Conservation (phyloP, 1,139 yeast species). For the Lodderomyces beijingensis region DNA sequence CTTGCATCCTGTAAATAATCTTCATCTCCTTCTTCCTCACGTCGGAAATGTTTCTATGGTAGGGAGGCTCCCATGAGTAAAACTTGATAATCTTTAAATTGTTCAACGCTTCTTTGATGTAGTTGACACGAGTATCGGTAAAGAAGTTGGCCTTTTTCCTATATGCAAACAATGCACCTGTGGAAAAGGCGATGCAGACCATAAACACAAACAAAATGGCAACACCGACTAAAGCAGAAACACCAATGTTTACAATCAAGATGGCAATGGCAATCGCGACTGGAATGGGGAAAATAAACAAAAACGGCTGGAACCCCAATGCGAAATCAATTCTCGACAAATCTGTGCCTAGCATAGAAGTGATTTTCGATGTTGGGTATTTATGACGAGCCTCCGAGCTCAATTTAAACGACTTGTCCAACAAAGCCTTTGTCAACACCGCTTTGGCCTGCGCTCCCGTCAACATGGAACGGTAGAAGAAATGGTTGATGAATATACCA, state of each 20-base stretch:
- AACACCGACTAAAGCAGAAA: conserved; percentile 31
- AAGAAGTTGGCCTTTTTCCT: conserved; percentile 25
- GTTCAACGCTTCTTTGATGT: conserved; percentile 32
- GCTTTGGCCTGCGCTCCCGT: conserved; percentile 69
- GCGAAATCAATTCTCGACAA: conserved; percentile 35
- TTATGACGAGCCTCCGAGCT: conserved; percentile 56
- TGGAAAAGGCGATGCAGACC: conserved; percentile 18
- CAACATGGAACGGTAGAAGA: conserved; percentile 27
- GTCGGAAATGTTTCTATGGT: conserved; percentile 40
- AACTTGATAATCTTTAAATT: conserved; percentile 35
- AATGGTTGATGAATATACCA: conserved; percentile 25
- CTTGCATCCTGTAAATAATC: conserved; percentile 46
- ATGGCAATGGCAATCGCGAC: conserved; percentile 29
- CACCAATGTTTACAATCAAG: conserved; percentile 32
- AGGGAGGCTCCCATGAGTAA: conserved; percentile 68
- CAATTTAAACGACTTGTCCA: conserved; percentile 61
- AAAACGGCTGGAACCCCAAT: conserved; percentile 28
- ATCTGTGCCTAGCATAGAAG: conserved; percentile 45
- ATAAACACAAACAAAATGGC: conserved; percentile 27
- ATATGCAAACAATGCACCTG: conserved; percentile 24
- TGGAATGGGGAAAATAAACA: conserved; percentile 27
- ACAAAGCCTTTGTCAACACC: conserved; percentile 59
- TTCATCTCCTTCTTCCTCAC: conserved; percentile 49
- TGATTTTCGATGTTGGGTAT: conserved; percentile 64
- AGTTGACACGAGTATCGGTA: conserved; percentile 32